Evolutionary conservation across 208 protist genomes (phyloP), one percentile per base, ranked within the genome.

Genomic region (Crithidia sp.): DNA sequence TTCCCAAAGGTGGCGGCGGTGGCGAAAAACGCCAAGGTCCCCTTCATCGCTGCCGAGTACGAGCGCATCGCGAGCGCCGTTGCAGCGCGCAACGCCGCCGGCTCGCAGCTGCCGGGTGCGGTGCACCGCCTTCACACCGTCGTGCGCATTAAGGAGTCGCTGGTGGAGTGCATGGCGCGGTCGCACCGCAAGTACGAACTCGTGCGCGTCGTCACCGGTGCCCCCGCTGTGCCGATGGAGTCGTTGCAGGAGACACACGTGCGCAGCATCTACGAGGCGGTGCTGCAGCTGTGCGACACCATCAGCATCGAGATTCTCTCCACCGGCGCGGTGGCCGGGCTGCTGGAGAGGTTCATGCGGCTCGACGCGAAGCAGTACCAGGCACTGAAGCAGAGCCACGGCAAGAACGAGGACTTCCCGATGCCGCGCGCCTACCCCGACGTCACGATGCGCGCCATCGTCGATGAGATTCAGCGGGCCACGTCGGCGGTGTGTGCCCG

Each of bases 151-250:
- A 65, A 17, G 37, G 49, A 66, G 55, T 28, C 19, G 52, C 56
- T 47, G 50, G 36, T 45, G 13, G 68, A 63, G 52, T 77, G 56
- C 47, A 7, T 75, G 14, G 5, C 44, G 16, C 54, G 54, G 7
- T 36, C 62, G 16, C 71, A 70, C 13, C 67, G 53, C 45, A 69
- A 74, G 56, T 88, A 87, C 59, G 65, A 72, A 44, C 62, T 59
- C 10, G 82, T 88, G 55, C 76, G 76, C 19, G 41, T 64, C 53
- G 81, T 91, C 5, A 88, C 67, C 28, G 86, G 86, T 3, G 77
- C 78, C 3, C 77, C 77, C 2, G 43, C 67, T 7, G 72, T 82
- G 61, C n/a, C 43, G 7, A 55, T 63, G 49, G 67, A 73, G n/a
- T 49, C 72, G 28, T 6, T 78, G 16, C 3, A 54, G 14, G 65